phyloP scores from a whole-genome alignment of 139 green algal species.

The Picochlorum sp. region DNA sequence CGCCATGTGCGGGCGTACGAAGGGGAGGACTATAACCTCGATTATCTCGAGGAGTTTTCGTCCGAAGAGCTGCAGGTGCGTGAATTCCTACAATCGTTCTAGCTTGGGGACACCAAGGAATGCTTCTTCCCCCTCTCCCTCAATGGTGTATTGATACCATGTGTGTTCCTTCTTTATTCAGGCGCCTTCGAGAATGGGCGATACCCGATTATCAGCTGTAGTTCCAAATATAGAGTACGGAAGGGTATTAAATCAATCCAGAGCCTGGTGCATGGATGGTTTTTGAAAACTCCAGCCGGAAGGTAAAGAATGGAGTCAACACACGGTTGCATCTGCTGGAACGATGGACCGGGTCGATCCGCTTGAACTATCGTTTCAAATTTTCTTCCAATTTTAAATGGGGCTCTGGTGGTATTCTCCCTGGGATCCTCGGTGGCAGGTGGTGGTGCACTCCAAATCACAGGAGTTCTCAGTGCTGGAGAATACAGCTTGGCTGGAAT shows the following conservation, averaged over 20 bases:
- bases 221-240: neutral
- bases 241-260: neutral
- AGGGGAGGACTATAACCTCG: neutral
- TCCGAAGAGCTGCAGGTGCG: no score
- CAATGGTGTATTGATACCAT: no score
- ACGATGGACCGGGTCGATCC: neutral
- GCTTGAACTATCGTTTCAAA: constrained; percentile 5
- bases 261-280: neutral
- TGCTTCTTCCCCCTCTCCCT: no score
- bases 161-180: no score
- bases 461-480: constrained; percentile 4
- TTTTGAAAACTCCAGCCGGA: neutral
- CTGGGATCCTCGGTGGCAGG: constrained; percentile 3
- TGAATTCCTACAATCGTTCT: no score
- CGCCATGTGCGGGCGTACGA: neutral
- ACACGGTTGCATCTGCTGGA: neutral
- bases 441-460: constrained; percentile 2
- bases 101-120: no score
- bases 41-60: neutral
- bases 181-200: no score
- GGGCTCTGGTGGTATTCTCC: neutral
- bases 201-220: neutral
- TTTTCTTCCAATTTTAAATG: constrained; percentile 1
- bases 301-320: neutral
- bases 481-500: constrained; percentile 5